Base-by-base conservation (phyloP, 257 asterid genomes). In the Fraxinus americana region DNA sequence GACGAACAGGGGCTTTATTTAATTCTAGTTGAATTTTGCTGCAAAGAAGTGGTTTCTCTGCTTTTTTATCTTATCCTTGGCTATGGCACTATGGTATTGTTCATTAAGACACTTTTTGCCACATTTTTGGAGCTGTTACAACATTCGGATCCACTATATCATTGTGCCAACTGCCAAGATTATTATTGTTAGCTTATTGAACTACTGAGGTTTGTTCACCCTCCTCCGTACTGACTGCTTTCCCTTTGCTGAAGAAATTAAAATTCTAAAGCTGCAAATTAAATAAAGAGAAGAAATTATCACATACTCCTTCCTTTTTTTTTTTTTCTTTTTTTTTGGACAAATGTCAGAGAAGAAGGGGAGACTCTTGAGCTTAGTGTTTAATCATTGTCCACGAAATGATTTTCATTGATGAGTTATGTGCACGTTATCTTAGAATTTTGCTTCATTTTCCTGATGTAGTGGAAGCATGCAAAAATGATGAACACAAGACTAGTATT, bases 161-260 rank as follows among this genome's bases (percentile, higher is more conserved):
- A 73, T 21, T 52, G 67, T 71, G 65, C 65, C 65, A 54, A 54
- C 61, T 71, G 65, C 65, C 65, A 54, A 54, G 70, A 50, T 27
- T 70, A 65, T 59, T 67, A 57, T 50, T 79, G 10, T 72, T 74
- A 36, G 67, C 67, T 68, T 80, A 69, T 54, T 77, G 54, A 36
- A 35, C 43, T 71, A 63, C 73, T 2, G 48, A 59, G 71, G 71
- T 59, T 65, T 52, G 23, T 68, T 70, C 32, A 73, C 72, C 38
- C 27, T 39, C 75, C 36, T n/a, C 29, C 17, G 25, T 21, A 34
- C 14, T 10, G 21, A 17, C 43, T 34, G 30, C 14, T 54, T 54
- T 54, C 65, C 4, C 65, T 54, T 29, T 68, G 72, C 38, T 70
- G 30, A 57, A 38, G 38, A 35, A 45, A 12, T 71, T 63, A 35